These are phyloP conservation scores for Podaxis mareebaensis DNA, from an alignment of 768 basidiomycete species.

Conservation along the genomic window DNA sequence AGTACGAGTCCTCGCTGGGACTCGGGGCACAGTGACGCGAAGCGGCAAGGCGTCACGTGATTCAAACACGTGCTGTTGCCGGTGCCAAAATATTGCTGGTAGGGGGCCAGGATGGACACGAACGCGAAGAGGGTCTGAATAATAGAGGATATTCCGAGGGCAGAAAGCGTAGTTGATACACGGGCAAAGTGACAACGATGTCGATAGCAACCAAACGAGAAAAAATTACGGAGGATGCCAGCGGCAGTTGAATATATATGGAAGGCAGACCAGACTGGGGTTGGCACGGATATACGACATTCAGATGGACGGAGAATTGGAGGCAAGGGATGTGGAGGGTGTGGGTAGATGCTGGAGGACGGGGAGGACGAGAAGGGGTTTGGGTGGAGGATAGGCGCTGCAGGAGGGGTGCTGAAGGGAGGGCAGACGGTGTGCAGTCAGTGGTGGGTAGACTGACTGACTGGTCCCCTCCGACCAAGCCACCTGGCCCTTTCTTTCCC, in stretches of 20 bases:
- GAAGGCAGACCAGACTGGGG: constrained; percentile 12
- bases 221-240: constrained; percentile 13
- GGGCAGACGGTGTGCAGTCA: constrained; percentile 15
- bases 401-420: not conserved
- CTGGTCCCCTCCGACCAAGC: constrained; percentile 52
- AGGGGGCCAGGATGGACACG: not conserved
- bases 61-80: not conserved
- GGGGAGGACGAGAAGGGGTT: constrained; percentile 9
- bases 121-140: not conserved
- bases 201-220: not conserved
- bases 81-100: not conserved
- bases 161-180: not conserved
- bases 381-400: constrained; percentile 24
- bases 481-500: constrained; percentile 65
- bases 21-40: not conserved
- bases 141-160: not conserved
- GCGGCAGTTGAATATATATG: constrained; percentile 17
- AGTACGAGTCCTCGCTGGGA: no score
- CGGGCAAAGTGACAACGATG: not conserved
- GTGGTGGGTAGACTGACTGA: constrained; percentile 29
- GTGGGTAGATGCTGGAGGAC: constrained; percentile 10
- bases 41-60: not conserved
- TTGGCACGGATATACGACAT: constrained; percentile 9
- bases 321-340: constrained; percentile 1
- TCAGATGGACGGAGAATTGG: constrained; percentile 1